A percentile compares a stretch with the other conserved stretches of the same genome.
These are phyloP conservation scores for Andrographis paniculata DNA, from an alignment of 305 asterid species.

Conservation along the genomic window DNA sequence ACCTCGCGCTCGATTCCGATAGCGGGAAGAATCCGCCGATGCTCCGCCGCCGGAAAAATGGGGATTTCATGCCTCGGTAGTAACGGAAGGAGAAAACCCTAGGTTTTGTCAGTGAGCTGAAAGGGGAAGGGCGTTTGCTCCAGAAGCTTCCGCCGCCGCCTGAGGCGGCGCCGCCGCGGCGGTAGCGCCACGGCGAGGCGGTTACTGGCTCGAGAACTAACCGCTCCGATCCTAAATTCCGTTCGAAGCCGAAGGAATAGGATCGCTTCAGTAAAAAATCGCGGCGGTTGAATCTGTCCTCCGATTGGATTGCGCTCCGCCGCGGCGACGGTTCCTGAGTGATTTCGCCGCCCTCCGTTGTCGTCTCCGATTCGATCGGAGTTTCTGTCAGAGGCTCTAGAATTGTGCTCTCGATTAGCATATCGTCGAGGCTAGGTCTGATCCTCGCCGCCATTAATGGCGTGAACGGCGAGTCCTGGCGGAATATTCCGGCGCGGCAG, in stretches of 20 bases:
- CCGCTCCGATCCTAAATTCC: conserved; percentile 73
- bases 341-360: conserved; percentile 39
- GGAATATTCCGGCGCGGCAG: conserved; percentile 74
- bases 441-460: conserved; percentile 86
- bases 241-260: conserved; percentile 86
- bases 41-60: conserved; percentile 70
- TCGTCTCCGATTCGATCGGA: conserved; percentile 38
- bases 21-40: conserved; percentile 55
- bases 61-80: conserved; percentile 92
- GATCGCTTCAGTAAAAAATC: conserved; percentile 75
- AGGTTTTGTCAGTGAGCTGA: conserved; percentile 62
- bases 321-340: conserved; percentile 56
- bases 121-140: conserved; percentile 85
- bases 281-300: conserved; percentile 54
- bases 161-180: conserved; percentile 47
- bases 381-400: conserved; percentile 46
- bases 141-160: conserved; percentile 58
- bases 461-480: conserved; percentile 66
- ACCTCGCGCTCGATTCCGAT: conserved; percentile 59
- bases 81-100: conserved; percentile 84
- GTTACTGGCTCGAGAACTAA: conserved; percentile 70
- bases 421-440: conserved; percentile 74
- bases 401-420: conserved; percentile 42
- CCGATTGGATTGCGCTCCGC: conserved; percentile 39
- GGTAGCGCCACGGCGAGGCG: conserved; percentile 91